Evolutionary conservation across 163 green algal genomes (phyloP).

Genomic region (Volvox carteri): DNA sequence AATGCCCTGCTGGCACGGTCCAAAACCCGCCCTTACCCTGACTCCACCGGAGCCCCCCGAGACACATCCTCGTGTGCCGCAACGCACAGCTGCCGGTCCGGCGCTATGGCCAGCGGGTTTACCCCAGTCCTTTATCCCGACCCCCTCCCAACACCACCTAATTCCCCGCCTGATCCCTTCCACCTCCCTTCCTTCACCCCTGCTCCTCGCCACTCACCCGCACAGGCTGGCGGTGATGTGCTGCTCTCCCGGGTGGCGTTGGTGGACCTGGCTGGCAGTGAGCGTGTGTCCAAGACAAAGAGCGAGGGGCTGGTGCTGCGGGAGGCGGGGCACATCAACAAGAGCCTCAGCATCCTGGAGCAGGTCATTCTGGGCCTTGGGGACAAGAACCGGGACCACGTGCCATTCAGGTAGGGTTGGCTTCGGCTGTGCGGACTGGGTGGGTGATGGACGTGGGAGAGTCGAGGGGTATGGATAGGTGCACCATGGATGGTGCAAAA

Average conservation of each 20-base stretch:
- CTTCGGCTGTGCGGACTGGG: too few species aligned
- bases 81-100: too few species aligned
- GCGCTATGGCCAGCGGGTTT: too few species aligned
- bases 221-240: constrained; percentile 38
- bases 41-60: too few species aligned
- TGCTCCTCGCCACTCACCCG: neutral
- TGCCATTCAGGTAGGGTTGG: constrained; percentile 72
- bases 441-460: too few species aligned
- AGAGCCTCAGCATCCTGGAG: constrained; percentile 83
- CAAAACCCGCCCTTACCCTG: too few species aligned
- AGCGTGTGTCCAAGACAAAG: constrained; percentile 82
- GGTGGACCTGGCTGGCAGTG: constrained; percentile 91
- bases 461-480: too few species aligned
- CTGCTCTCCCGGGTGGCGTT: constrained; percentile 86
- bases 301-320: constrained; percentile 79
- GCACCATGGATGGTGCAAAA: too few species aligned
- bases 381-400: constrained; percentile 69
- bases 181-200: neutral
- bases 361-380: constrained; percentile 76
- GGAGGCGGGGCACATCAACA: constrained; percentile 88
- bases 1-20: too few species aligned
- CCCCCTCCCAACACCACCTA: neutral
- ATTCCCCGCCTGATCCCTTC: neutral
- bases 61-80: too few species aligned
- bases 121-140: neutral